phyloP scores from a whole-genome alignment of 176 grass and related monocot species.

The Echinochloa phyllopogon region DNA sequence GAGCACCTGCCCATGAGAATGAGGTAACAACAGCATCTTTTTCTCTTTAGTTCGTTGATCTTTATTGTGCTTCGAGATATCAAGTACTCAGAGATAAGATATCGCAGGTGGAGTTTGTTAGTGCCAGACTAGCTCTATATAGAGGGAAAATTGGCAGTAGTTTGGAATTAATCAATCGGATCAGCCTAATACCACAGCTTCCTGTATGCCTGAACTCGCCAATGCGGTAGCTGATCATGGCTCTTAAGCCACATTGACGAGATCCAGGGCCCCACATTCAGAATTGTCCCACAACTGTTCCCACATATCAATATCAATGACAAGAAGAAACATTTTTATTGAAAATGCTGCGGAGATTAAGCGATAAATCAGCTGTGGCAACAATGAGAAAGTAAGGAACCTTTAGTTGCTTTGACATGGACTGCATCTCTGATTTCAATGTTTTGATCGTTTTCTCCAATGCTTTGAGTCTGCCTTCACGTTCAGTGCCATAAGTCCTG shows the following conservation, averaged over 20 bases:
- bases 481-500: constrained; percentile 78
- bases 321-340: constrained; percentile 8
- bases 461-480: constrained; percentile 84
- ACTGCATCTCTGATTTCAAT: constrained; percentile 90
- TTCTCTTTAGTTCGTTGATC: not conserved
- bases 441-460: constrained; percentile 87
- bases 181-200: not conserved
- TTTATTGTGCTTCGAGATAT: not conserved
- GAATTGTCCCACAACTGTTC: not conserved
- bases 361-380: not conserved
- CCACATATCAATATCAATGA: not conserved
- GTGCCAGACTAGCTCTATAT: not conserved
- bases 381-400: constrained; percentile 54
- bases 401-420: constrained; percentile 85
- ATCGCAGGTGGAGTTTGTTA: not conserved
- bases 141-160: not conserved
- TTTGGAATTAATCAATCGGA: not conserved
- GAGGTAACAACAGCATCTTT: not conserved
- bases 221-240: not conserved
- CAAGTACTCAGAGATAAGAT: not conserved
- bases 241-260: not conserved
- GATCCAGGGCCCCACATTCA: not conserved
- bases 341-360: constrained; percentile 5
- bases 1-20: not conserved
- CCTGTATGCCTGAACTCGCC: not conserved